Evolutionary conservation across 1,284 basidiomycete species (phyloP).

Genomic region (Coriolopsis trogii): DNA sequence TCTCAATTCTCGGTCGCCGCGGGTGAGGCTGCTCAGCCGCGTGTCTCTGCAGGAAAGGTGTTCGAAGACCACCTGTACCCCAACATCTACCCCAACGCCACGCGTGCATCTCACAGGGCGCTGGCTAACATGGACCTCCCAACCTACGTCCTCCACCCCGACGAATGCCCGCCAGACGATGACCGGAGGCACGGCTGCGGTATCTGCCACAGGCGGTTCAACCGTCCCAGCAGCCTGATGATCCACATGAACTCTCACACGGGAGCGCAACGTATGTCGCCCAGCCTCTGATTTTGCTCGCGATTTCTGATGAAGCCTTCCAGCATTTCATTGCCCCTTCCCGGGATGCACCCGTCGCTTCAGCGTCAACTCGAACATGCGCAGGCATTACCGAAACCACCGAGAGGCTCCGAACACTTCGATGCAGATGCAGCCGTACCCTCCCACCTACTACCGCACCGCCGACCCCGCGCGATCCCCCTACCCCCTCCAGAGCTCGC

Average conservation of each 20-base stretch:
- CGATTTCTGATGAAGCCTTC: constrained; percentile 5
- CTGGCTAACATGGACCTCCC: constrained; percentile 7
- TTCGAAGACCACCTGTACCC: not conserved
- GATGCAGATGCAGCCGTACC: not conserved
- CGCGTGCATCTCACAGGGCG: not conserved
- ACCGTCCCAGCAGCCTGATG: constrained; percentile 73
- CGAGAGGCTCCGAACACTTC: constrained; percentile 16
- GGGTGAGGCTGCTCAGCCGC: not conserved
- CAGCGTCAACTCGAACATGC: constrained; percentile 83
- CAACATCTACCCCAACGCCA: not conserved
- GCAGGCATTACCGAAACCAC: constrained; percentile 75
- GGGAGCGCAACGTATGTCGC: constrained; percentile 66
- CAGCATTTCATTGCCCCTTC: constrained; percentile 74
- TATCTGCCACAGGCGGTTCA: constrained; percentile 72
- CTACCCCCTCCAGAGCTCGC: constrained; percentile 7
- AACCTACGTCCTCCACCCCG: constrained; percentile 17
- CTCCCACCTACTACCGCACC: constrained; percentile 2
- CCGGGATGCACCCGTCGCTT: constrained; percentile 75
- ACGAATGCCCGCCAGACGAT: constrained; percentile 28
- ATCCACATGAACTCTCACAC: constrained; percentile 82
- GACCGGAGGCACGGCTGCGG: constrained; percentile 64
- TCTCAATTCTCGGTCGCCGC: not conserved
- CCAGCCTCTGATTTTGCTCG: not conserved
- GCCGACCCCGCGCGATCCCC: constrained; percentile 6
- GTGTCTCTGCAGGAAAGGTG: not conserved